Evolutionary conservation across 1,284 basidiomycete genomes (phyloP), one percentile per base, ranked within the genome.

Genomic region (Pisolithus thermaeus): DNA sequence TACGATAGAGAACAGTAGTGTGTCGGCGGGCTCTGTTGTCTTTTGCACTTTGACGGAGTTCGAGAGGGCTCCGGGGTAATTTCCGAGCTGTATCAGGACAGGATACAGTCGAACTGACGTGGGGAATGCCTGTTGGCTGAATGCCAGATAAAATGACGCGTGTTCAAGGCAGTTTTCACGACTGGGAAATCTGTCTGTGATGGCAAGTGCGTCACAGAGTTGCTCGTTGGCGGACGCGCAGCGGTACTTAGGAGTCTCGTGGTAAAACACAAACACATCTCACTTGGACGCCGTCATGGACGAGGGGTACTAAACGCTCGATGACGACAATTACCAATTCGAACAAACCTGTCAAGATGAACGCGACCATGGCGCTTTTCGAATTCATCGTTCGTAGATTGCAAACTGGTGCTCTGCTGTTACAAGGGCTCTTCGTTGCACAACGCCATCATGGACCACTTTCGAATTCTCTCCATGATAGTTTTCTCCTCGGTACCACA

Each of bases 31-130:
- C 6, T 65, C 59, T 0, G 85, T 78, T 36, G 77, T 73, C 41
- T 79, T 72, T 65, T 94, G 91, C 14, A 95, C 73, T 48, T 80
- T 78, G 35, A 92, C 87, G 93, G 93, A 97, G 66, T 92, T 93
- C 30, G 81, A 79, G 18, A 96, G 75, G 0, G 93, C 94, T 6
- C 95, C 95, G 2, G 97, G 78, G 61, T 94, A 92, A 68, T 97
- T 98, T 43, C 95, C 95, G 60, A 97, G 77, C 92, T 97, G 55
- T 25, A 38, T 16, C 9, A 30, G 20, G 30, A 25, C 9, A 14
- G 0, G 45, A 9, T 18, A 20, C 12, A 22, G 1, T 16, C 25
- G 9, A 36, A 63, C 77, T 57, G 64, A 92, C 90, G 72, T 95
- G 92, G 43, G 91, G 89, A 4, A 89, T 82, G 0, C 92, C 92